These are phyloP conservation scores for Hyphodiscus sp. DNA, from an alignment of 2,329 filamentous ascomycete species.

Conservation along the genomic window DNA sequence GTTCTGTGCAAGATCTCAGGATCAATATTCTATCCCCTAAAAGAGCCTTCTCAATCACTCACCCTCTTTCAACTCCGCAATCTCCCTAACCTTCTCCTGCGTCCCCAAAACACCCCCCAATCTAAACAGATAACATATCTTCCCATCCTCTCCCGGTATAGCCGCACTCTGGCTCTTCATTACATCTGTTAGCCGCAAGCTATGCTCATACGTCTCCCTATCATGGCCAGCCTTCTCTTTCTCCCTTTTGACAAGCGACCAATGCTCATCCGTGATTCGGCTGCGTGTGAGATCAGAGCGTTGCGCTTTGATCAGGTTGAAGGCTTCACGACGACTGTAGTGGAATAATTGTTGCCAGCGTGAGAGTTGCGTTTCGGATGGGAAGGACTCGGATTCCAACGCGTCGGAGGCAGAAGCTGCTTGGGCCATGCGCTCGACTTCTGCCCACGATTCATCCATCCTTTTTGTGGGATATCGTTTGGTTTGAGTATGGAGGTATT, in stretches of 20 bases:
- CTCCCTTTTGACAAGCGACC: slow-evolving; percentile 4
- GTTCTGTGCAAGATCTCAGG: not conserved
- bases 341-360: slow-evolving; percentile 8
- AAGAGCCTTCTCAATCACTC: too few species aligned
- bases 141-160: slow-evolving; percentile 6
- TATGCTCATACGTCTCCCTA: slow-evolving; percentile 12
- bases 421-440: slow-evolving; percentile 11
- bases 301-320: slow-evolving; percentile 5
- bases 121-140: slow-evolving; percentile 5
- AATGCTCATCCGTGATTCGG: slow-evolving; percentile 7
- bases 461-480: not conserved
- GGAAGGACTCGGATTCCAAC: not conserved
- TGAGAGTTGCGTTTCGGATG: not conserved
- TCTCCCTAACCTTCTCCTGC: slow-evolving; percentile 6
- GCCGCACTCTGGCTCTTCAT: slow-evolving; percentile 9
- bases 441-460: slow-evolving; percentile 2
- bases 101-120: slow-evolving; percentile 8
- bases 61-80: slow-evolving; percentile 3
- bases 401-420: not conserved
- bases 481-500: too few species aligned
- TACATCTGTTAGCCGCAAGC: slow-evolving; percentile 4
- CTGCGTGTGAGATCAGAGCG: slow-evolving; percentile 6
- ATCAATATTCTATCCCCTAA: too few species aligned
- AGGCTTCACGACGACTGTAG: slow-evolving; percentile 5
- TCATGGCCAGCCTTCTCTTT: slow-evolving; percentile 6